Conservation (phyloP, 805 yeast genomes). For the Kuraishia hungarica region DNA sequence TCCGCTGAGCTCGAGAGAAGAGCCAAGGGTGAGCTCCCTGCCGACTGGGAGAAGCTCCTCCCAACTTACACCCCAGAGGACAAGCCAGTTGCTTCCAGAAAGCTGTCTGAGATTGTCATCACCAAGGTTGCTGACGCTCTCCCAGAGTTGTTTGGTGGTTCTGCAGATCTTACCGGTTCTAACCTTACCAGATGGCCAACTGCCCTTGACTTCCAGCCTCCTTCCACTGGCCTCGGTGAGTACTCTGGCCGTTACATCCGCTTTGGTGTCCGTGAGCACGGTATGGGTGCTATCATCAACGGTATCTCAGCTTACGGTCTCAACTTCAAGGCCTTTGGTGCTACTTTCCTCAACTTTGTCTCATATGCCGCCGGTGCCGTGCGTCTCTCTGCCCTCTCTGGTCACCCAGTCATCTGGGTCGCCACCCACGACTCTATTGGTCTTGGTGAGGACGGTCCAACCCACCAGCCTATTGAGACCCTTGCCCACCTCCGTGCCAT, state of each 20-base stretch:
- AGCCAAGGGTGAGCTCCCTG: slow-evolving; percentile 70
- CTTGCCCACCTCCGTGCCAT: slow-evolving; percentile 79
- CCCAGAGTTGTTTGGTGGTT: slow-evolving; percentile 94
- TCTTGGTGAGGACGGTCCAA: slow-evolving; percentile 90
- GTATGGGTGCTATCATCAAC: slow-evolving; percentile 97
- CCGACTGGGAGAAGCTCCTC: slow-evolving; percentile 65
- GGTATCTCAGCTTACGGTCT: slow-evolving; percentile 92
- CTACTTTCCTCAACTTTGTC: slow-evolving; percentile 93
- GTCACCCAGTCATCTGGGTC: slow-evolving; percentile 78
- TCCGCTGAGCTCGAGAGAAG: slow-evolving; percentile 80
- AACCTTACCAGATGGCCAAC: slow-evolving; percentile 84
- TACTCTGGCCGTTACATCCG: slow-evolving; percentile 91
- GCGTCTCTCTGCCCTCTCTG: slow-evolving; percentile 76
- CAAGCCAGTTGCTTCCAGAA: slow-evolving; percentile 86
- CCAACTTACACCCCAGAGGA: slow-evolving; percentile 78
- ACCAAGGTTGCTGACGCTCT: slow-evolving; percentile 49
- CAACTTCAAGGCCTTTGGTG: slow-evolving; percentile 86
- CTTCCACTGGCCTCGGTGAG: slow-evolving; percentile 69
- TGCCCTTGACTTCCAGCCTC: slow-evolving; percentile 90
- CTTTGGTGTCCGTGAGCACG: slow-evolving; percentile 99
- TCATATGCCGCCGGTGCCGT: slow-evolving; percentile 82
- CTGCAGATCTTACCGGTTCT: slow-evolving; percentile 97
- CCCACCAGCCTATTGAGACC: slow-evolving; percentile 89
- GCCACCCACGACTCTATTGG: slow-evolving; percentile 90
- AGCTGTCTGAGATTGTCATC: slow-evolving; percentile 78